Evolutionary conservation across 805 yeast species (phyloP).

Genomic region (Kodamaea kaohsiungensis): DNA sequence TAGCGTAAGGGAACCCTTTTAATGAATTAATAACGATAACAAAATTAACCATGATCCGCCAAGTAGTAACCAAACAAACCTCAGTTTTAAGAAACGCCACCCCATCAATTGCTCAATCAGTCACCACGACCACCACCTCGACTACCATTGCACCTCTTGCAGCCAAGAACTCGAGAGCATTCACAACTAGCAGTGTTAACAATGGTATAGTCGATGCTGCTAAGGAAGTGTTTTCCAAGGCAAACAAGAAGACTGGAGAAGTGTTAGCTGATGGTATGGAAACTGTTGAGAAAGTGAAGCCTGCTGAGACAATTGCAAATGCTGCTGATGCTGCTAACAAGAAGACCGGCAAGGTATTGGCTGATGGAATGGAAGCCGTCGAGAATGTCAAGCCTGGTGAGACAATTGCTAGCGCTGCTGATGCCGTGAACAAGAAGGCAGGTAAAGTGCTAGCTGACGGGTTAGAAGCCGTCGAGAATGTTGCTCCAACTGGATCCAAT

Average conservation of each 20-base stretch:
- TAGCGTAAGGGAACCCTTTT: not conserved
- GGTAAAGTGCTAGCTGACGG: constrained; percentile 44
- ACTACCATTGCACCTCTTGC: constrained; percentile 35
- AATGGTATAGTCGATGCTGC: constrained; percentile 31
- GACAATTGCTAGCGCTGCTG: constrained; percentile 26
- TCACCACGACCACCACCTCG: constrained; percentile 3
- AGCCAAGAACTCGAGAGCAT: constrained; percentile 18
- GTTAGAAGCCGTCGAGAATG: constrained; percentile 35
- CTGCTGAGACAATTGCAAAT: constrained; percentile 23
- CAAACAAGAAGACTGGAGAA: constrained; percentile 40
- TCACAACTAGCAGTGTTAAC: constrained; percentile 26
- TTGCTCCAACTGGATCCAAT: constrained; percentile 21
- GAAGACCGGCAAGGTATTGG: constrained; percentile 42
- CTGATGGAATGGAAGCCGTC: constrained; percentile 41
- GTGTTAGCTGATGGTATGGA: constrained; percentile 43
- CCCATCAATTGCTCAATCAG: not conserved
- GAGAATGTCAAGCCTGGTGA: constrained; percentile 22
- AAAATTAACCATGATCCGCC: constrained; percentile 12
- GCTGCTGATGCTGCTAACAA: constrained; percentile 26
- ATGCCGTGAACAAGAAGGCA: constrained; percentile 34
- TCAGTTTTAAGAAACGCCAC: constrained; percentile 5
- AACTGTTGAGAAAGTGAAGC: constrained; percentile 30
- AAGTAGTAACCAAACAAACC: constrained; percentile 10
- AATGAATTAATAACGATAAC: not conserved
- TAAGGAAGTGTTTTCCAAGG: constrained; percentile 35